These are phyloP conservation scores for Hymenoscyphus fructigenus DNA, from an alignment of 2,329 filamentous ascomycete genomes.

Conservation along the genomic window DNA sequence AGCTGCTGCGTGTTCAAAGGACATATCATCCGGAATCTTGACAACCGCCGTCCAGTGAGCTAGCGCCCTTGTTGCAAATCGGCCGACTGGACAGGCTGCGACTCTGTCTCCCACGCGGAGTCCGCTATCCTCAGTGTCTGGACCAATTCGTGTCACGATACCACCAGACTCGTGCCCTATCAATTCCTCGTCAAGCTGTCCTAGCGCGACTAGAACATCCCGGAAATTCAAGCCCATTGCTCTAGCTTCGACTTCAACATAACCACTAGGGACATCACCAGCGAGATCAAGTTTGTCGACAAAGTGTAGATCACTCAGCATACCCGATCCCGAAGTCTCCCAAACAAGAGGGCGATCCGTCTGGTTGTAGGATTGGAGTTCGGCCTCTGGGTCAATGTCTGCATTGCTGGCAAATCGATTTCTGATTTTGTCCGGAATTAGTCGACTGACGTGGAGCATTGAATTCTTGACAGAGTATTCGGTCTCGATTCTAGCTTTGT, in stretches of 20 bases:
- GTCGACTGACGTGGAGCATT: conserved; percentile 15
- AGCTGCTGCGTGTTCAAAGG: conserved; percentile 41
- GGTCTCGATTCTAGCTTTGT: not conserved
- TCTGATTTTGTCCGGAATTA: conserved; percentile 23
- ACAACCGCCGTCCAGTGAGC: conserved; percentile 22
- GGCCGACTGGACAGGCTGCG: conserved; percentile 16
- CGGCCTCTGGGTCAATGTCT: not conserved
- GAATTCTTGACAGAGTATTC: conserved; percentile 13
- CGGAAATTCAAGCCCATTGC: conserved; percentile 45
- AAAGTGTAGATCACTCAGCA: not conserved
- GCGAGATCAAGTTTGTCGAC: not conserved
- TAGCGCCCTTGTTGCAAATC: conserved; percentile 27
- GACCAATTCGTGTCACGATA: conserved; percentile 17
- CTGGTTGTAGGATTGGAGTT: not conserved
- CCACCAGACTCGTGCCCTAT: conserved; percentile 20
- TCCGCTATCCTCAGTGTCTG: not conserved
- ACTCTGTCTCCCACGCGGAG: conserved; percentile 21
- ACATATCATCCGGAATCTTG: conserved; percentile 42
- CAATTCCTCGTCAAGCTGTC: conserved; percentile 17
- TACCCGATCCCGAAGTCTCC: not conserved
- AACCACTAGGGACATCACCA: not conserved
- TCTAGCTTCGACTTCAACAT: conserved; percentile 39
- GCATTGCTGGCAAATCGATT: not conserved
- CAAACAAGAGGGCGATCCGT: not conserved
- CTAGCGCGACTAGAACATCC: conserved; percentile 42